These are phyloP conservation scores for Talaromyces sp. DNA, from an alignment of 2,329 filamentous ascomycete genomes.

Conservation along the genomic window DNA sequence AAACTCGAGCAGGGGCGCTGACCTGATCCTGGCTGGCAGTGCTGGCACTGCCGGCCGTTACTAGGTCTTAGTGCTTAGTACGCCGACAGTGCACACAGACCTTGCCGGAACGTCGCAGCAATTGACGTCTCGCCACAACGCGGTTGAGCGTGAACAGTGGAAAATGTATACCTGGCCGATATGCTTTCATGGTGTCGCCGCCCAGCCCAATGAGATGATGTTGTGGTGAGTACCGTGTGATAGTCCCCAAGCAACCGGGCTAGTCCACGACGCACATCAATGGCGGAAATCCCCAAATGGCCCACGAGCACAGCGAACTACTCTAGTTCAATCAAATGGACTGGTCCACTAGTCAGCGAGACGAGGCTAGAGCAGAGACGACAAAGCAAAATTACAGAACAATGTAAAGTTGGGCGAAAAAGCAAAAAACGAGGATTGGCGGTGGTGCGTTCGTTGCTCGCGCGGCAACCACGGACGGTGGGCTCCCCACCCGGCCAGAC, in stretches of 20 bases:
- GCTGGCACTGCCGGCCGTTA: neutral
- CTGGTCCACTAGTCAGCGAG: neutral
- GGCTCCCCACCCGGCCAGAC: conserved; percentile 9
- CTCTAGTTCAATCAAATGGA: neutral
- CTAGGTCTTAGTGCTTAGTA: no score
- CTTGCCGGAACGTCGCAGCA: neutral
- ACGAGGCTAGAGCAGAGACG: neutral
- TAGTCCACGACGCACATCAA: neutral
- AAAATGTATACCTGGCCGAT: neutral
- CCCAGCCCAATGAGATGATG: neutral
- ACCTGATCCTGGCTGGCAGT: no score
- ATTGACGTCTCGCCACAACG: neutral
- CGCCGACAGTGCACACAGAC: neutral
- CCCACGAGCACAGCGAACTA: conserved; percentile 1
- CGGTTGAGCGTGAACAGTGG: neutral
- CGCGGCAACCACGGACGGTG: conserved; percentile 5
- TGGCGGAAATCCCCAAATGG: conserved; percentile 1
- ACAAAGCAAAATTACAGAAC: neutral
- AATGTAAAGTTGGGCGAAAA: neutral
- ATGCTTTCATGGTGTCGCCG: neutral
- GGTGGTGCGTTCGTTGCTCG: conserved; percentile 1
- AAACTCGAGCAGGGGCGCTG: neutral
- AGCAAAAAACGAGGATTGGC: neutral
- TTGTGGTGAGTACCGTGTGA: neutral
- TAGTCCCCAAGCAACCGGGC: neutral